A percentile compares a stretch with the other conserved stretches of the same genome.
phyloP scores from a whole-genome alignment of 225 moss, liverwort and hornwort species.

The Bryoerythrophyllum caledonicum region DNA sequence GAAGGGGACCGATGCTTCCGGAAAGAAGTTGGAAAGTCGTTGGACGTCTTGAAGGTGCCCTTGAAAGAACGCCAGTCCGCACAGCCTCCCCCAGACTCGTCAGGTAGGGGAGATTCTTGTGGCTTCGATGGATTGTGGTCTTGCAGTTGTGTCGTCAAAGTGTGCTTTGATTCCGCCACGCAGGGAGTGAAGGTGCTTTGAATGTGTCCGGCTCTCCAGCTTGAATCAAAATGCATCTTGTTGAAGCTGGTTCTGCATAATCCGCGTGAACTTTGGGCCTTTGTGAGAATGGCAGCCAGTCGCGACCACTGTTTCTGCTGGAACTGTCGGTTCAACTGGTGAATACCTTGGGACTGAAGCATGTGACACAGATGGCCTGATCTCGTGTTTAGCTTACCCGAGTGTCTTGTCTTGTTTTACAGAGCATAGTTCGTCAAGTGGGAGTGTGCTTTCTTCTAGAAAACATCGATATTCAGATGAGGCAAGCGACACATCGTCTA shows the following conservation, averaged over 20 bases:
- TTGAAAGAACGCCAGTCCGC: conserved; percentile 38
- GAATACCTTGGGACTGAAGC: not conserved
- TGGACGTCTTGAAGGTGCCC: conserved; percentile 37
- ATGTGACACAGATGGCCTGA: not conserved
- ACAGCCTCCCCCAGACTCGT: conserved; percentile 31
- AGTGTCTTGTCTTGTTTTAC: conserved; percentile 10
- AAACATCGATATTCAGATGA: conserved; percentile 62
- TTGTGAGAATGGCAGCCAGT: not conserved
- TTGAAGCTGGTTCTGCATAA: not conserved
- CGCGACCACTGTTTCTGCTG: not conserved
- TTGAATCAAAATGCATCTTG: not conserved
- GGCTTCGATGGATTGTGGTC: conserved; percentile 4
- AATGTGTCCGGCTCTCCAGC: not conserved
- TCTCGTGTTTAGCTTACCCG: conserved; percentile 13
- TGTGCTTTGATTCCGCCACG: not conserved
- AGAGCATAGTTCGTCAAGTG: conserved; percentile 50
- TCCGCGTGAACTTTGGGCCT: not conserved
- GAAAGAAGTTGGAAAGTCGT: conserved; percentile 45
- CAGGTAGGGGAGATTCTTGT: conserved; percentile 20
- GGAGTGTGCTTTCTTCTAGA: conserved; percentile 49
- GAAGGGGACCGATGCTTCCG: conserved; percentile 53
- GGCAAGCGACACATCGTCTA: conserved; percentile 51
- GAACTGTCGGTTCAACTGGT: not conserved
- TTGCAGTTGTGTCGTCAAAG: not conserved
- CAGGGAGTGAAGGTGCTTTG: not conserved